A percentile compares a stretch with the other conserved stretches of the same genome.
phyloP scores from a whole-genome alignment of 768 basidiomycete species.

The Suillus luteus region DNA sequence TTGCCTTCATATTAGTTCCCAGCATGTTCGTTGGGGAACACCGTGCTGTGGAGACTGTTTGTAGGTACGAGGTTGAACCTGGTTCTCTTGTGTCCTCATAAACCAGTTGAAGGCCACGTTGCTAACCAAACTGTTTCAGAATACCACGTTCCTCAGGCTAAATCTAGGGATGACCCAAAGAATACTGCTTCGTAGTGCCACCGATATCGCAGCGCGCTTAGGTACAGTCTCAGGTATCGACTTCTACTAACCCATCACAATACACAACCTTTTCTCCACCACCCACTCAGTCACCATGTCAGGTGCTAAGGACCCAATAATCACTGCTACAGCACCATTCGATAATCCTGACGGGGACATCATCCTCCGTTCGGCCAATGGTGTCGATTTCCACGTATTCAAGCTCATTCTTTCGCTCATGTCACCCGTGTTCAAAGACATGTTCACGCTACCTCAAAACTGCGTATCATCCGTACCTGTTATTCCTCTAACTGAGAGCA shows the following conservation, averaged over 20 bases:
- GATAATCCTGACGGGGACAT: slow-evolving; percentile 17
- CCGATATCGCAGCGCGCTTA: background rate
- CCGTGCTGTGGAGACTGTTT: slow-evolving; percentile 30
- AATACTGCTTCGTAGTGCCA: background rate
- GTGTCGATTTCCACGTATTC: slow-evolving; percentile 16
- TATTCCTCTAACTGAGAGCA: slow-evolving; percentile 22
- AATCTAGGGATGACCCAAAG: background rate
- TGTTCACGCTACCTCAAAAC: slow-evolving; percentile 44
- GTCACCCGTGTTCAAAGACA: slow-evolving; percentile 51
- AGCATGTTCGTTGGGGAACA: slow-evolving; percentile 35
- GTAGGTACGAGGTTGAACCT: slow-evolving; percentile 15
- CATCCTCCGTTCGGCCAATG: slow-evolving; percentile 17
- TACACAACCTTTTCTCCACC: no score
- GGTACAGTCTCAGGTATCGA: background rate
- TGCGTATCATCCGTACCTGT: slow-evolving; percentile 8
- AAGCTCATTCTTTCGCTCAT: slow-evolving; percentile 44
- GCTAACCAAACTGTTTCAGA: background rate
- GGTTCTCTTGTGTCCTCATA: slow-evolving; percentile 13
- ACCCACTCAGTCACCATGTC: background rate
- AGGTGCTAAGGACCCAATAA: background rate
- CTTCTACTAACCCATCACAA: background rate
- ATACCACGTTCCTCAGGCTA: background rate
- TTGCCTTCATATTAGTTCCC: slow-evolving; percentile 31
- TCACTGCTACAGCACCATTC: slow-evolving; percentile 15
- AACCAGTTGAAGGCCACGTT: no score